A percentile compares a stretch with the other conserved stretches of the same genome.
Conservation (phyloP, 768 basidiomycete species). For the Rhizopogon vulgaris region DNA sequence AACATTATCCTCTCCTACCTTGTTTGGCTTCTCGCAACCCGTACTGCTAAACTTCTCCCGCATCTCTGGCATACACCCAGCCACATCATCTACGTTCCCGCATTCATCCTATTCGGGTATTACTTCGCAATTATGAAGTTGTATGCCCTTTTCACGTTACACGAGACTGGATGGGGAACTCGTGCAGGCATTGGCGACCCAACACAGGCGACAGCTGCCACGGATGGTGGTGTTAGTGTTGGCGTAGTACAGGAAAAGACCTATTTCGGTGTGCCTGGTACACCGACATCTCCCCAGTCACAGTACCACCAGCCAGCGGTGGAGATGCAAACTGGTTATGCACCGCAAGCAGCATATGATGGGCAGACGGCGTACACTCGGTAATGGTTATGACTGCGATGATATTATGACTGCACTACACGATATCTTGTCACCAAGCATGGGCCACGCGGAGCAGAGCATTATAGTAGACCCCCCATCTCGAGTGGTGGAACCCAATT, state of each 20-base stretch:
- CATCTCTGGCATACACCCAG: slow-evolving; percentile 74
- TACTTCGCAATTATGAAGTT: slow-evolving; percentile 95
- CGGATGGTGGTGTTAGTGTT: slow-evolving; percentile 31
- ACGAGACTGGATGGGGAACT: slow-evolving; percentile 97
- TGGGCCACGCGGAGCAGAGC: background rate
- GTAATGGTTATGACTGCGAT: background rate
- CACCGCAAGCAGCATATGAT: slow-evolving; percentile 1
- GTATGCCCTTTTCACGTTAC: slow-evolving; percentile 84
- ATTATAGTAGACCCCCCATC: background rate
- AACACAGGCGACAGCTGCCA: slow-evolving; percentile 66
- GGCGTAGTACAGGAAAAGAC: slow-evolving; percentile 20
- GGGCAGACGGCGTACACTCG: slow-evolving; percentile 5
- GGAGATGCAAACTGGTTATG: slow-evolving; percentile 6
- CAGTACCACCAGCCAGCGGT: background rate
- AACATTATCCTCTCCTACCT: slow-evolving; percentile 63
- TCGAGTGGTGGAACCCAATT: background rate
- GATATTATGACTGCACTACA: background rate
- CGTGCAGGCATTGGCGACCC: slow-evolving; percentile 89
- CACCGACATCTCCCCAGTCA: background rate
- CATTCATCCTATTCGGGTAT: slow-evolving; percentile 86
- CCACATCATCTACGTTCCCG: slow-evolving; percentile 78
- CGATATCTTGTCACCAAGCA: background rate
- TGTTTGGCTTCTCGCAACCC: slow-evolving; percentile 65
- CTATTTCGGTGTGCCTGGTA: background rate
- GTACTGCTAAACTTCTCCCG: slow-evolving; percentile 74